A percentile compares a stretch with the other conserved stretches of the same genome.
phyloP scores from a whole-genome alignment of 2,329 filamentous ascomycete genomes.

The Scedosporium apiospermum region DNA sequence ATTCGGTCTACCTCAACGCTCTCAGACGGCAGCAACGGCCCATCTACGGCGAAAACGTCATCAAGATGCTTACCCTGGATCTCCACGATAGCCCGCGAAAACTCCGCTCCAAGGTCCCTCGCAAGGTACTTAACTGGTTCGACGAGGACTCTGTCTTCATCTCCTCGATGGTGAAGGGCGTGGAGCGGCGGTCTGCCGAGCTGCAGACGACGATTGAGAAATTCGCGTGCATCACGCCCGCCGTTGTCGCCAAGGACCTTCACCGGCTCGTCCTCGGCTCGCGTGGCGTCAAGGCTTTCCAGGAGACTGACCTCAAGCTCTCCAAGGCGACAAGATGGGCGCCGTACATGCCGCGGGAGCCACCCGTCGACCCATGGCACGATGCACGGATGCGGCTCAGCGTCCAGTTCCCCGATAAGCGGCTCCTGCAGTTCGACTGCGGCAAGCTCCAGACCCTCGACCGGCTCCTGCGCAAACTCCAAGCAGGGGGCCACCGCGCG shows the following conservation, averaged over 20 bases:
- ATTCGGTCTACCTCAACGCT: conserved; percentile 71
- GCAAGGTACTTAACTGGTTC: conserved; percentile 63
- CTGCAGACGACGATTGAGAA: conserved; percentile 72
- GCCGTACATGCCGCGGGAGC: conserved; percentile 46
- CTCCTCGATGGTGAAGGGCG: conserved; percentile 59
- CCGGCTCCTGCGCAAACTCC: conserved; percentile 73
- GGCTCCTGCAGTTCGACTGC: conserved; percentile 94
- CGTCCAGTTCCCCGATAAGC: conserved; percentile 93
- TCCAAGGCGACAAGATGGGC: conserved; percentile 46
- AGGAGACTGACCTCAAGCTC: conserved; percentile 45
- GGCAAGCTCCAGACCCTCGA: conserved; percentile 91
- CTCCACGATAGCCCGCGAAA: conserved; percentile 48
- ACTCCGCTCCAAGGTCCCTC: conserved; percentile 50
- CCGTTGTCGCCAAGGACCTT: conserved; percentile 73
- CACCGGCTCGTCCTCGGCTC: conserved; percentile 57
- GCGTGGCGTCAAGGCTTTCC: conserved; percentile 46
- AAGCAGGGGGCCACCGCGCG: conserved; percentile 83
- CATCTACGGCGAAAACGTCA: conserved; percentile 70
- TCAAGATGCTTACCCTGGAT: conserved; percentile 63
- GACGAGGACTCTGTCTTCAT: conserved; percentile 58
- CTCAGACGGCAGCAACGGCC: conserved; percentile 72
- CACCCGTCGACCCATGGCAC: conserved; percentile 73
- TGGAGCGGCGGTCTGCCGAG: conserved; percentile 61
- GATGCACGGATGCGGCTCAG: conserved; percentile 85
- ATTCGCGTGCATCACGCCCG: conserved; percentile 87